Evolutionary conservation across 306 rosid species (phyloP).

Genomic region (Quercus alba): DNA sequence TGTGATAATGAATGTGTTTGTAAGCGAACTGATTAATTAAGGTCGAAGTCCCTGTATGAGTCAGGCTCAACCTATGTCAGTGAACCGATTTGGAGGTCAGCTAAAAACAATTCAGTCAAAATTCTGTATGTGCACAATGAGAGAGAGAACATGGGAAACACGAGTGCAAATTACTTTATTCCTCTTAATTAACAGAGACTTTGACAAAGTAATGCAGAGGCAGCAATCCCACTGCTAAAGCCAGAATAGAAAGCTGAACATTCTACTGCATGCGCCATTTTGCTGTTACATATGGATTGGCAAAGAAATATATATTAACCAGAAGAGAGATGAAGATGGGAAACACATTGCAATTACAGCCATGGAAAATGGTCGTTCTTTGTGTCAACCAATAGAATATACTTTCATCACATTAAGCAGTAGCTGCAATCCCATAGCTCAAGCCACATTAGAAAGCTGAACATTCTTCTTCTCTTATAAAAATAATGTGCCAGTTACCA

Average conservation of each 20-base stretch:
- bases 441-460: conserved; percentile 5
- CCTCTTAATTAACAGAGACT: conserved; percentile 24
- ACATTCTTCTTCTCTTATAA: background rate
- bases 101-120: background rate
- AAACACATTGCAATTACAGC: no score
- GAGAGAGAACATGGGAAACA: background rate
- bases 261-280: conserved; percentile 5
- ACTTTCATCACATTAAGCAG: background rate
- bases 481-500: background rate
- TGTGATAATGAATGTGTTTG: no score
- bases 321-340: no score
- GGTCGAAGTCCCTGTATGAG: background rate
- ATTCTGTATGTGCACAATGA: background rate
- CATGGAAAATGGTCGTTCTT: no score
- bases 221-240: conserved; percentile 9
- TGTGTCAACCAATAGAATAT: background rate
- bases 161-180: background rate
- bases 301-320: no score
- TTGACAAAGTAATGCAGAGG: conserved; percentile 16
- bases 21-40: no score
- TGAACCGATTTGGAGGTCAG: background rate
- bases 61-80: background rate
- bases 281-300: background rate
- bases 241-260: conserved; percentile 23
- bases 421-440: conserved; percentile 18